phyloP scores from a whole-genome alignment of 441 rosid species.

The Gossypium trilobum region DNA sequence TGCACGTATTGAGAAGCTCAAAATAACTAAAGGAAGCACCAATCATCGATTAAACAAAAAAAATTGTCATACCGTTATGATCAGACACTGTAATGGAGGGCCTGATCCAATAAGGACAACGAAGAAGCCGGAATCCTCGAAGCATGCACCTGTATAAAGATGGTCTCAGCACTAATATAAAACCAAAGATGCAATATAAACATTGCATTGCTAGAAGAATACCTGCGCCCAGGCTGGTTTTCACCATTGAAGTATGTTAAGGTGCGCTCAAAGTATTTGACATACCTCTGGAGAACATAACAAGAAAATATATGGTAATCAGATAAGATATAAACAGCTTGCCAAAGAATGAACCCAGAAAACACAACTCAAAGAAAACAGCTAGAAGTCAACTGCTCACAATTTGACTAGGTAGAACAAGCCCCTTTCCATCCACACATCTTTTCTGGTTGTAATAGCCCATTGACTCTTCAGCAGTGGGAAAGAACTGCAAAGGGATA shows the following conservation, averaged over 20 bases:
- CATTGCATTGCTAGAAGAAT: constrained; percentile 16
- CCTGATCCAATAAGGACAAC: constrained; percentile 95
- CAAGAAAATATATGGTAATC: constrained; percentile 14
- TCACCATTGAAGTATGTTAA: constrained; percentile 83
- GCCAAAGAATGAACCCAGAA: neutral
- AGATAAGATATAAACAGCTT: constrained; percentile 4
- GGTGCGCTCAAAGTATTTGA: constrained; percentile 78
- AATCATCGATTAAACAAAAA: neutral
- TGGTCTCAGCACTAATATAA: constrained; percentile 14
- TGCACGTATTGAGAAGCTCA: neutral
- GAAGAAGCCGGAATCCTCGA: constrained; percentile 88
- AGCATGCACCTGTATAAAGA: constrained; percentile 73
- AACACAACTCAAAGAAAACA: constrained; percentile 8
- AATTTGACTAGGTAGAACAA: constrained; percentile 95
- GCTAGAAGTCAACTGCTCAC: constrained; percentile 35
- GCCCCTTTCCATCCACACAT: constrained; percentile 92
- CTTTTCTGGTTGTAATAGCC: constrained; percentile 94
- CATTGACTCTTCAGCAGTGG: constrained; percentile 94
- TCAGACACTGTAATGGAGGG: constrained; percentile 84
- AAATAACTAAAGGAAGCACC: neutral
- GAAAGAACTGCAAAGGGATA: constrained; percentile 61
- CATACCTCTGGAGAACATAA: constrained; percentile 59
- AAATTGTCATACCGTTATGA: constrained; percentile 51
- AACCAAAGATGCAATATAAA: constrained; percentile 12
- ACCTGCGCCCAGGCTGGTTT: constrained; percentile 82